Conservation (phyloP, 305 asterid species). For the Fraxinus ornus region DNA sequence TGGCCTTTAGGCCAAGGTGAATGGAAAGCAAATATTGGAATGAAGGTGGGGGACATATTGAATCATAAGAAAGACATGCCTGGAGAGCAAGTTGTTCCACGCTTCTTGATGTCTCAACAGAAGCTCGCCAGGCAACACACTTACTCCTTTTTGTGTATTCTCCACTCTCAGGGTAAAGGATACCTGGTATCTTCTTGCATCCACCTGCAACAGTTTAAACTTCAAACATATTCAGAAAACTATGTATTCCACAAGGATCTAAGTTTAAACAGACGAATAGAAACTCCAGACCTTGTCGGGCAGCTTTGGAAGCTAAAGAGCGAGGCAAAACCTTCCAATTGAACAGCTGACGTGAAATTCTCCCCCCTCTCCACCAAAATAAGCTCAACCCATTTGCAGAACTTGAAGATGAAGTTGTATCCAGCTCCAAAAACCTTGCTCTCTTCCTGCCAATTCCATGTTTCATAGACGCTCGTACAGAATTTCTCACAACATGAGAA, state of each 20-base stretch:
- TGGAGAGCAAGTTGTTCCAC: constrained; percentile 88
- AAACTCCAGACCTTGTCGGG: constrained; percentile 70
- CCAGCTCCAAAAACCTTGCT: constrained; percentile 47
- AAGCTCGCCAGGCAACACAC: constrained; percentile 82
- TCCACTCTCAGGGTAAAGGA: constrained; percentile 75
- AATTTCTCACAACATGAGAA: constrained; percentile 50
- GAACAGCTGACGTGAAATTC: constrained; percentile 72
- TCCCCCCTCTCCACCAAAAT: constrained; percentile 99
- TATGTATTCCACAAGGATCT: constrained; percentile 22
- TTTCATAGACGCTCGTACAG: constrained; percentile 50
- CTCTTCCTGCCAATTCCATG: constrained; percentile 56
- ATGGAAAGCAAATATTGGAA: constrained; percentile 9
- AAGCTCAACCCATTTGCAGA: constrained; percentile 64
- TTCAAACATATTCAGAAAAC: constrained; percentile 30
- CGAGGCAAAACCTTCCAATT: constrained; percentile 79
- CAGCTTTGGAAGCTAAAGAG: constrained; percentile 81
- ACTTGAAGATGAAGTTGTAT: constrained; percentile 51
- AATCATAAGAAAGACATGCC: constrained; percentile 41
- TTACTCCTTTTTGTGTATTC: constrained; percentile 73
- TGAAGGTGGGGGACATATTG: constrained; percentile 7
- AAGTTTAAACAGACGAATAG: constrained; percentile 19
- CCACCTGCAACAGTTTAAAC: constrained; percentile 60
- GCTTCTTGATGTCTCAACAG: constrained; percentile 74
- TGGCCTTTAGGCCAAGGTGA: constrained; percentile 1
- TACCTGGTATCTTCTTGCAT: constrained; percentile 68